Evolutionary conservation across 2,329 filamentous ascomycete species (phyloP).

Genomic region (Rhynchosporium agropyri): DNA sequence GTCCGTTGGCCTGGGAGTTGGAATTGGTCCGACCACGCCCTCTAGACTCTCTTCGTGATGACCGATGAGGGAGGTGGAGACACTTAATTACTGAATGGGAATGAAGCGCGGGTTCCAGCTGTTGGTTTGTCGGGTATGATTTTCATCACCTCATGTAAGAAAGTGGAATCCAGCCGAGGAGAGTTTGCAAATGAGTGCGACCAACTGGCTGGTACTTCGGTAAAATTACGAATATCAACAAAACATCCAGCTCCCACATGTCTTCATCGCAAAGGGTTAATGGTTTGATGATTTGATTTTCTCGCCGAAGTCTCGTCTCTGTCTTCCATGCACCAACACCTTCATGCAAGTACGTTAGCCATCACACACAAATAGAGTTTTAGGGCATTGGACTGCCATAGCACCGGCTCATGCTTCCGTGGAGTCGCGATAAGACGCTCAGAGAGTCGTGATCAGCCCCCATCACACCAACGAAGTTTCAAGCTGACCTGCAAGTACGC

Average conservation of each 20-base stretch:
- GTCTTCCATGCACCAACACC: constrained; percentile 9
- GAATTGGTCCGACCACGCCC: constrained; percentile 8
- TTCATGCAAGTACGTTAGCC: background rate
- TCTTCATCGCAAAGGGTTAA: no score
- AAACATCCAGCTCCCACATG: background rate
- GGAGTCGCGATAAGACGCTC: background rate
- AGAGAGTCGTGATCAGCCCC: background rate
- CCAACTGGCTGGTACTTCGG: background rate
- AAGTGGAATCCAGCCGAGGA: background rate
- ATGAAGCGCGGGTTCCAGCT: constrained; percentile 7
- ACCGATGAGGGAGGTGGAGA: constrained; percentile 9
- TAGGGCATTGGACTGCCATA: constrained; percentile 12
- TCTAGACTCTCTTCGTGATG: constrained; percentile 1
- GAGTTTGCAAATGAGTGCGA: background rate
- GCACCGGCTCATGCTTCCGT: constrained; percentile 4
- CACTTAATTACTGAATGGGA: constrained; percentile 2
- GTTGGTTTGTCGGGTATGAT: constrained; percentile 11
- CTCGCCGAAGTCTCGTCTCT: constrained; percentile 1
- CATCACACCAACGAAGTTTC: constrained; percentile 13
- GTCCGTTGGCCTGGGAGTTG: constrained; percentile 16
- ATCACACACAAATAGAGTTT: constrained; percentile 3
- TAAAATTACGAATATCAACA: constrained; percentile 4
- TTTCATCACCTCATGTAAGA: background rate
- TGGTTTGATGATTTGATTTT: background rate
- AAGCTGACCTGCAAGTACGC: constrained; percentile 1